Evolutionary conservation across 352 stramenopile species (phyloP).

Genomic region (Hyaloperonospora brassicae): DNA sequence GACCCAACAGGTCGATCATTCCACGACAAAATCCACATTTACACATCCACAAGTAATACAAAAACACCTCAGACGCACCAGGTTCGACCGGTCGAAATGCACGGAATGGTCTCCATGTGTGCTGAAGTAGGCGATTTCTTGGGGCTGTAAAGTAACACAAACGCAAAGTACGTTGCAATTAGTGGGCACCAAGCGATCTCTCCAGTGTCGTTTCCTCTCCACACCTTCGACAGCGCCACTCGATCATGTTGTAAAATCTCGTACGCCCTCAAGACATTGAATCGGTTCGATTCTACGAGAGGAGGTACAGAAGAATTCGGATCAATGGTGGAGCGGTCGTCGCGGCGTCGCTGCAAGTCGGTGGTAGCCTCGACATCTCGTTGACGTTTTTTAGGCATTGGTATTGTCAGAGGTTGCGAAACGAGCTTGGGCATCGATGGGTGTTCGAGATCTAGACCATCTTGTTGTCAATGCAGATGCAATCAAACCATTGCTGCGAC

Average conservation of each 20-base stretch:
- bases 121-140: slow-evolving; percentile 62
- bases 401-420: no score
- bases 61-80: slow-evolving; percentile 39
- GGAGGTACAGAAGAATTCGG: no score
- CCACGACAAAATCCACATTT: no score
- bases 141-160: slow-evolving; percentile 26
- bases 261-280: slow-evolving; percentile 10
- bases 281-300: no score
- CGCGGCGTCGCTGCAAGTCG: slow-evolving; percentile 4
- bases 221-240: slow-evolving; percentile 17
- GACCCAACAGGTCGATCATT: no score
- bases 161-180: not conserved
- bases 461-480: no score
- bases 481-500: no score
- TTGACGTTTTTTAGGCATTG: slow-evolving; percentile 18
- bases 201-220: not conserved
- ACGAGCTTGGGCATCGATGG: no score
- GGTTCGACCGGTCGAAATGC: slow-evolving; percentile 50
- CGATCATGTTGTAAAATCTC: slow-evolving; percentile 23
- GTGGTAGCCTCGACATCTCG: not conserved
- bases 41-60: slow-evolving; percentile 13
- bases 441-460: no score
- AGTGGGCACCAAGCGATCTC: not conserved
- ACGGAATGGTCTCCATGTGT: slow-evolving; percentile 38
- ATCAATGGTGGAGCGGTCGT: slow-evolving; percentile 1